Conservation (phyloP, 306 rosid species). For the Cyamopsis tetragonoloba region DNA sequence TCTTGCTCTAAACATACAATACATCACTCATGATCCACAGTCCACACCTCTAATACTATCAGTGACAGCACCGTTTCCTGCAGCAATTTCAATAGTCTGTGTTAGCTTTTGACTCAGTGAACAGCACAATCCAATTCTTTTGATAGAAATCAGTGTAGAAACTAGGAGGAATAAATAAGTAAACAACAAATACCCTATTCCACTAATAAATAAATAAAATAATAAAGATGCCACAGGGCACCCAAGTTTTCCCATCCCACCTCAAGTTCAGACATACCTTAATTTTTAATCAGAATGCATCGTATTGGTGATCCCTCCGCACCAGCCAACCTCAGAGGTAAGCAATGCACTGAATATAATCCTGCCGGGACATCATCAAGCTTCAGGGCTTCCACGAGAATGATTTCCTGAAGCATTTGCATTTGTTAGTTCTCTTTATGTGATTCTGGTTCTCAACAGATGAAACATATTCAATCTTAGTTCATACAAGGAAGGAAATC, state of each 20-base stretch:
- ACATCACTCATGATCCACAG: background rate
- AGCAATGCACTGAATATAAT: conserved; percentile 67
- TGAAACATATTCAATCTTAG: background rate
- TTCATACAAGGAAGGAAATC: conserved; percentile 10
- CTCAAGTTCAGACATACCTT: background rate
- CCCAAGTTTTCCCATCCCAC: background rate
- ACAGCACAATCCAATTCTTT: background rate
- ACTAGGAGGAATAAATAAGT: conserved; percentile 1
- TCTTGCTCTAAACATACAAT: conserved; percentile 20
- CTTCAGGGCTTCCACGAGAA: conserved; percentile 85
- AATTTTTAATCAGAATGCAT: conserved; percentile 74
- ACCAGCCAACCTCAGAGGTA: conserved; percentile 84
- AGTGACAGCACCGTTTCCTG: conserved; percentile 19
- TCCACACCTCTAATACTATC: background rate
- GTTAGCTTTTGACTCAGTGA: conserved; percentile 3
- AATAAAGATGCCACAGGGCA: background rate
- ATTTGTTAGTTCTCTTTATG: conserved; percentile 17
- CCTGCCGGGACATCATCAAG: conserved; percentile 72
- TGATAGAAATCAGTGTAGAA: background rate
- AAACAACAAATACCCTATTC: conserved; percentile 21
- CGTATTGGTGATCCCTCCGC: conserved; percentile 93
- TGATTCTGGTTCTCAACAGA: conserved; percentile 4
- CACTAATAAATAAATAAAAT: background rate
- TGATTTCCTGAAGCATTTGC: conserved; percentile 59
- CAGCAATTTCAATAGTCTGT: conserved; percentile 5